phyloP scores from a whole-genome alignment of 805 yeast genomes.

The Candida xyloterini region DNA sequence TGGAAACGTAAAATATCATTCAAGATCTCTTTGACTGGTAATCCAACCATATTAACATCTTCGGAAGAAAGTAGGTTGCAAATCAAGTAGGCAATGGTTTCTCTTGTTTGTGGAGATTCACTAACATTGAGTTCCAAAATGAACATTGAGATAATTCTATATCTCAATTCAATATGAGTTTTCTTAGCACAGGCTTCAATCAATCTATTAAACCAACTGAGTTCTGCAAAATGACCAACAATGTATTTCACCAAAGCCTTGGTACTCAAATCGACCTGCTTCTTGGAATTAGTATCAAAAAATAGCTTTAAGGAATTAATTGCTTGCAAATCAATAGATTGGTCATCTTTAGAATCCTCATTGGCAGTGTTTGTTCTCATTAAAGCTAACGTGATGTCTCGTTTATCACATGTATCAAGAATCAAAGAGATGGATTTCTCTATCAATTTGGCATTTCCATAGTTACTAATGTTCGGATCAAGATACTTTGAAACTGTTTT shows the following conservation, averaged over 20 bases:
- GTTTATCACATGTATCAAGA: constrained; percentile 32
- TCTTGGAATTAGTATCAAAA: constrained; percentile 61
- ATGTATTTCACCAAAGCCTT: constrained; percentile 48
- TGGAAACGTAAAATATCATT: constrained; percentile 56
- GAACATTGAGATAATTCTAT: constrained; percentile 27
- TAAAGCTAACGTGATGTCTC: constrained; percentile 18
- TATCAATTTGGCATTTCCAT: constrained; percentile 19
- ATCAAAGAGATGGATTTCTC: constrained; percentile 38
- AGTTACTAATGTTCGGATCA: constrained; percentile 21
- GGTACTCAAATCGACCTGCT: constrained; percentile 58
- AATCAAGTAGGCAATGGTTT: constrained; percentile 24
- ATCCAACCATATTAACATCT: constrained; percentile 79
- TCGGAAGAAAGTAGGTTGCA: constrained; percentile 60
- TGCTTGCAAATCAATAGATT: constrained; percentile 16
- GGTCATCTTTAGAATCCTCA: background rate
- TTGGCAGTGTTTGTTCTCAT: constrained; percentile 16
- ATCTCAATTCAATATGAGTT: constrained; percentile 47
- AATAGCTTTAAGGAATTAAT: constrained; percentile 49
- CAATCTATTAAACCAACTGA: constrained; percentile 53
- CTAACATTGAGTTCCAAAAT: constrained; percentile 56
- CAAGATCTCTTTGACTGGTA: constrained; percentile 78
- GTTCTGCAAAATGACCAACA: constrained; percentile 25
- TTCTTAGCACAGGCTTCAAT: constrained; percentile 67
- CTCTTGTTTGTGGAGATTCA: constrained; percentile 14
- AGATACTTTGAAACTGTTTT: constrained; percentile 34